phyloP scores from a whole-genome alignment of 2,329 filamentous ascomycete genomes.

The Biscogniauxia sp. region DNA sequence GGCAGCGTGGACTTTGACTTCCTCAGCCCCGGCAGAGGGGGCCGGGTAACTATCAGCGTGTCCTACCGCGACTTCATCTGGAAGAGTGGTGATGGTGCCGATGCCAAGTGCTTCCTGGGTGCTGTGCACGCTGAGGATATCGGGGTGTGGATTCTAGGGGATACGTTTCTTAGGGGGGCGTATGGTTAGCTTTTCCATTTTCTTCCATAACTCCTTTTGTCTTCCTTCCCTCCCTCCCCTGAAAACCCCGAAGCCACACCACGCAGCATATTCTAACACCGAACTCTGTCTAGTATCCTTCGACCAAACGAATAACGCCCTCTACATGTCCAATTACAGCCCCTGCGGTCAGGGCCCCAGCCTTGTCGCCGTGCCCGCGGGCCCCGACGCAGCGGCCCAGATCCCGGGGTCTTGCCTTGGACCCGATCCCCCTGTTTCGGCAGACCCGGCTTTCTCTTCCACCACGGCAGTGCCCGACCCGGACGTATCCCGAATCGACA shows the following conservation, averaged over 20 bases:
- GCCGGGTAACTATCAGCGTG: constrained; percentile 32
- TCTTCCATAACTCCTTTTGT: not conserved
- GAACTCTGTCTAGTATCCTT: constrained; percentile 23
- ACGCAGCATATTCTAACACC: not conserved
- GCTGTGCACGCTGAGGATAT: constrained; percentile 22
- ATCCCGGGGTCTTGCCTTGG: constrained; percentile 25
- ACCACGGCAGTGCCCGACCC: not conserved
- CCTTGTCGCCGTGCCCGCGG: constrained; percentile 28
- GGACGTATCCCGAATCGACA: not conserved
- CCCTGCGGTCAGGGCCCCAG: constrained; percentile 23
- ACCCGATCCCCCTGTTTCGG: no score
- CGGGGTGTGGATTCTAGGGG: constrained; percentile 30
- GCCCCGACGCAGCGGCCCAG: constrained; percentile 23
- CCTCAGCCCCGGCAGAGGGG: constrained; percentile 10
- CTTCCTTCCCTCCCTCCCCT: not conserved
- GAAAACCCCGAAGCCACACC: no score
- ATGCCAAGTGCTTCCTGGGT: constrained; percentile 25
- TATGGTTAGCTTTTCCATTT: constrained; percentile 25
- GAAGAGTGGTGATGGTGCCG: constrained; percentile 21
- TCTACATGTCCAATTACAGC: constrained; percentile 31
- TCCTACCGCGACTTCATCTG: constrained; percentile 32
- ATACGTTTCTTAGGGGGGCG: constrained; percentile 32
- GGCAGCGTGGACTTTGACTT: constrained; percentile 49
- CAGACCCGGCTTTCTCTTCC: no score
- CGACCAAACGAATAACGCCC: constrained; percentile 30